Evolutionary conservation across 108 stramenopile species (phyloP).

Genomic region (Pseudonitzschia delicatissima): DNA sequence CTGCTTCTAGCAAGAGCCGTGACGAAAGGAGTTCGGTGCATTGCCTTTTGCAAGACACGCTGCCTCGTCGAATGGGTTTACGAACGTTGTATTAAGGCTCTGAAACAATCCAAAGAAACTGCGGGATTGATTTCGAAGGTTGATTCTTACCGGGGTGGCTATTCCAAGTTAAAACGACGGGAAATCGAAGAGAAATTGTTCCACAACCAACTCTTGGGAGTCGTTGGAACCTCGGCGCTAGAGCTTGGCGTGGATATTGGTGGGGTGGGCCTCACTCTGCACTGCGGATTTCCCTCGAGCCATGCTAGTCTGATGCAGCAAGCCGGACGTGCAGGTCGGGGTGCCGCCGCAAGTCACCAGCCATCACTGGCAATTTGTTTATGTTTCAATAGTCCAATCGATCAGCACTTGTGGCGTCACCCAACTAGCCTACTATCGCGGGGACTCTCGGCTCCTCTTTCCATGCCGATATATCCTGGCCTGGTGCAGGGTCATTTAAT

Average conservation of each 20-base stretch:
- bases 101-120: slow-evolving; percentile 44
- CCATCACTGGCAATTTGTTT: slow-evolving; percentile 85
- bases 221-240: slow-evolving; percentile 90
- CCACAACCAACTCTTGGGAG: slow-evolving; percentile 74
- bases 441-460: slow-evolving; percentile 72
- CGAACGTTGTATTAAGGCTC: slow-evolving; percentile 48
- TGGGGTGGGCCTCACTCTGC: slow-evolving; percentile 89
- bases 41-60: slow-evolving; percentile 94
- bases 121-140: slow-evolving; percentile 54
- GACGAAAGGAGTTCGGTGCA: slow-evolving; percentile 68
- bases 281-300: slow-evolving; percentile 86
- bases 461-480: slow-evolving; percentile 72
- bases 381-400: slow-evolving; percentile 82
- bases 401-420: slow-evolving; percentile 81
- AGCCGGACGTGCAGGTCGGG: slow-evolving; percentile 93
- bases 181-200: slow-evolving; percentile 92
- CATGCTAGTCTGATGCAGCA: slow-evolving; percentile 83
- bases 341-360: slow-evolving; percentile 28
- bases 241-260: slow-evolving; percentile 97
- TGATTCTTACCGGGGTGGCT: slow-evolving; percentile 94
- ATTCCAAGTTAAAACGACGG: slow-evolving; percentile 78
- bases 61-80: slow-evolving; percentile 93
- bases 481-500: slow-evolving; percentile 87
- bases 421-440: slow-evolving; percentile 65
- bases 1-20: slow-evolving; percentile 81